Base-by-base conservation (phyloP, 2,329 filamentous ascomycete genomes). In the Apiospora phragmitis region DNA sequence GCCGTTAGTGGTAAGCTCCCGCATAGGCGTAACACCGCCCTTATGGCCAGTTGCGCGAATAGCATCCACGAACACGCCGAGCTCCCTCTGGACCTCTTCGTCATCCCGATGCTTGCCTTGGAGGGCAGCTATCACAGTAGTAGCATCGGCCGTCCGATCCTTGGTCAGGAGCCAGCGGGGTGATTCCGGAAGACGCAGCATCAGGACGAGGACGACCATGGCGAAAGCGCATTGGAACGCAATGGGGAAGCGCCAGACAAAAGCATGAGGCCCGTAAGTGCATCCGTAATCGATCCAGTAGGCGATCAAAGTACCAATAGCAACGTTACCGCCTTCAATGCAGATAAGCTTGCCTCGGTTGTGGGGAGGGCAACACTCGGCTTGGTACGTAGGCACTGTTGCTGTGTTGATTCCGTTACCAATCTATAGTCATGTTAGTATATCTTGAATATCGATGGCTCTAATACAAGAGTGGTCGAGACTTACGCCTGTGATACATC, bases 291-390 rank as follows among this genome's bases (percentile, higher is more conserved):
- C 82, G 65, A 83, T 79, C 82, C 82, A 84, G 73, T 83, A 82
- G 6, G 81, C 81, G 47, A 84, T 82, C 75, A 84, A 76, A 16
- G 81, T 83, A 62, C 82, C 82, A 51, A 83, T 82, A 38, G 82
- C 82, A 42, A 83, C 82, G 70, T 81, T 80, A 5, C 81, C 82
- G 35, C 82, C 82, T 70, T 83, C 88, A 66, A 90, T 88, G 77
- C 88, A 90, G 74, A 90, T 90, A 69, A 90, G 79, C 43, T 89
- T 84, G 73, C 89, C 89, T 73, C 89, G 85, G 78, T 89, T 90
- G 74, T 85, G 86, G 0, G 88, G 85, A 24, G 77, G 75, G 71
- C 76, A 77, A 69, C 79, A 85, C 24, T 76, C 79, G 42, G 79
- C 79, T 69, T 80, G 79, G 72, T 79, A 80, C 12, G 79, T 79